phyloP scores from a whole-genome alignment of 768 basidiomycete species.

The Sarcodon sp. region DNA sequence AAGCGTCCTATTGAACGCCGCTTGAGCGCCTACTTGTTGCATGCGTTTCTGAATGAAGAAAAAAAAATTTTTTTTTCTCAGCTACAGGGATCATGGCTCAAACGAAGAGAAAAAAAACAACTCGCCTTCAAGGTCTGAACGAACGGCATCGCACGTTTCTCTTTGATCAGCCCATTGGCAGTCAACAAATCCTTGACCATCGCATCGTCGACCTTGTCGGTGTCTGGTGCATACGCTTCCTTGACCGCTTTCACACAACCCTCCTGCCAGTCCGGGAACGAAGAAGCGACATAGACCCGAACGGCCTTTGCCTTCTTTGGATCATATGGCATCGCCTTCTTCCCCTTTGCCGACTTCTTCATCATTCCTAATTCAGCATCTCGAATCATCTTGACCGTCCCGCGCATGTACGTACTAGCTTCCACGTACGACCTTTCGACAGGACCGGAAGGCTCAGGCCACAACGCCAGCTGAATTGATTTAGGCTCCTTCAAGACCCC shows the following conservation, averaged over 20 bases:
- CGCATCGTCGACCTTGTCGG: slow-evolving; percentile 68
- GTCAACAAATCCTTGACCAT: slow-evolving; percentile 59
- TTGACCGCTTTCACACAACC: slow-evolving; percentile 63
- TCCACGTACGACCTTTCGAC: slow-evolving; percentile 61
- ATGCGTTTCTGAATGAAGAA: slow-evolving; percentile 59
- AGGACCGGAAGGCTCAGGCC: slow-evolving; percentile 55
- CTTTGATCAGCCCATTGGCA: slow-evolving; percentile 76
- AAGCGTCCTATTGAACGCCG: slow-evolving; percentile 72
- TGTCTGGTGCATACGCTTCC: slow-evolving; percentile 45
- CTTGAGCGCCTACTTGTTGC: slow-evolving; percentile 55
- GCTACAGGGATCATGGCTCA: slow-evolving; percentile 1
- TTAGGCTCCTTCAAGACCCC: slow-evolving; percentile 56
- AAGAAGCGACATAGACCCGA: slow-evolving; percentile 79
- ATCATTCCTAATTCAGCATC: slow-evolving; percentile 72
- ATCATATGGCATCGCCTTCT: slow-evolving; percentile 55
- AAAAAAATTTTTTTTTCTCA: background rate
- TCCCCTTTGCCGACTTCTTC: slow-evolving; percentile 72
- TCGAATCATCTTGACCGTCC: slow-evolving; percentile 82
- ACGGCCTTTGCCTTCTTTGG: slow-evolving; percentile 78
- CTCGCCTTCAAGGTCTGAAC: slow-evolving; percentile 85
- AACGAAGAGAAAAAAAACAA: background rate
- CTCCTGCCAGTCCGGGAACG: slow-evolving; percentile 94
- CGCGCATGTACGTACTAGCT: slow-evolving; percentile 75
- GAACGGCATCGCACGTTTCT: slow-evolving; percentile 94
- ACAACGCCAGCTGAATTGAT: slow-evolving; percentile 74